Evolutionary conservation across 2,329 filamentous ascomycete species (phyloP), one percentile per base, ranked within the genome.

Genomic region (Colletotrichum ledebouriae): DNA sequence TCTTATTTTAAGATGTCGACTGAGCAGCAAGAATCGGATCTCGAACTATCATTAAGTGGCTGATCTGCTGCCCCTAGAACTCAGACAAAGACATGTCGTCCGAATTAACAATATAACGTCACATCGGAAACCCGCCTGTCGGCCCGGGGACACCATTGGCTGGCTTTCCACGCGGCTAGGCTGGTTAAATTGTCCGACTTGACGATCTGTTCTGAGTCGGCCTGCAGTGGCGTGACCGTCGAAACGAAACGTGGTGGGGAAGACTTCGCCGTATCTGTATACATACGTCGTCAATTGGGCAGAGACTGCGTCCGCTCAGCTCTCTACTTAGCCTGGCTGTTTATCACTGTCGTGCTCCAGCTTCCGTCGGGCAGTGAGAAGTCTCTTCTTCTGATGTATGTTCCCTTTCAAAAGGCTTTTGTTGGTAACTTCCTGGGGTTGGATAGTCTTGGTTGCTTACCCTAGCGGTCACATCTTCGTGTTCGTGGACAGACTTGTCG

Each of bases 71-170:
- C 6, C 29, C 29, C 29, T 29, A 17, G 7, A 34, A 5, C n/a
- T 20, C 22, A 12, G 37, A 11, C 22, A 44, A 41, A 25, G 22
- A 20, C 3, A 33, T 17, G 60, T 59, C 60, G 65, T 68, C 46
- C 6, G 34, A n/a, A 59, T 55, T 53, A 68, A 46, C 64, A 53
- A n/a, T 49, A 29, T 25, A 64, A 64, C 22, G 60, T 64, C 53
- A 22, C 46, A 59, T 53, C 6, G 11, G 33, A 25, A 11, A 42
- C 53, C 65, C 33, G 46, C 47, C 34, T 41, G 33, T 22, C 60
- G 46, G 65, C 59, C 29, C 65, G 39, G 37, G 39, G 42, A 29
- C 46, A 55, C 47, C 33, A 22, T 42, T 29, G 20, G 44, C 12
- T 17, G 59, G 29, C 29, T 52, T 11, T 22, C 33, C 20, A 15